Percentiles rank a stretch among this genome's conserved stretches.
Evolutionary conservation across 257 asterid genomes (phyloP).

Genomic region (Capsicum rhomboideum): DNA sequence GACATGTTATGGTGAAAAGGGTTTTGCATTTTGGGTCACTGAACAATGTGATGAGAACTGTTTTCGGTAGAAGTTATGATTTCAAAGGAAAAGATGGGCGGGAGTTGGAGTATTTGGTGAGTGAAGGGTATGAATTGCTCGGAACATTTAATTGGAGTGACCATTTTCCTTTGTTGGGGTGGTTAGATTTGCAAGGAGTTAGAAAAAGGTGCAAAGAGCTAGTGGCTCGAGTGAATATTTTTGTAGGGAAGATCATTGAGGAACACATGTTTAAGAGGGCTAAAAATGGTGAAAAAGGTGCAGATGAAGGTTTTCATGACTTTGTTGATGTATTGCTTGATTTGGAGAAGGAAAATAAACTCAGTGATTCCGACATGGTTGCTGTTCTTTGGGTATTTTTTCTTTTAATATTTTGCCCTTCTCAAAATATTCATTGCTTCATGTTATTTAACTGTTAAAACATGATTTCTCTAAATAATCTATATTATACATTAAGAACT

Average conservation of each 20-base stretch:
- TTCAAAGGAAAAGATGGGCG: conserved; percentile 18
- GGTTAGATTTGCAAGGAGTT: conserved; percentile 72
- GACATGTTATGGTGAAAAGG: conserved; percentile 30
- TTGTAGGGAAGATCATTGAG: conserved; percentile 50
- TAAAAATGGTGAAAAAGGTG: neutral
- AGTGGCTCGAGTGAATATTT: conserved; percentile 34
- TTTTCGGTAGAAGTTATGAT: conserved; percentile 50
- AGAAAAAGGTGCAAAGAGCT: conserved; percentile 47
- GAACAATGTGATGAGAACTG: conserved; percentile 72
- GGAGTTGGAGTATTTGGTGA: conserved; percentile 43
- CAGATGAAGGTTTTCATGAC: conserved; percentile 30
- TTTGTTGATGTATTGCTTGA: conserved; percentile 73
- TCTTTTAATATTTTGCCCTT: neutral
- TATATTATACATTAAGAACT: neutral
- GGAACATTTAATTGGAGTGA: conserved; percentile 75
- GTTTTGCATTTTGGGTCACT: conserved; percentile 50
- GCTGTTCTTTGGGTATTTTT: conserved; percentile 80
- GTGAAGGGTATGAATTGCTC: conserved; percentile 63
- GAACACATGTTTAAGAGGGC: conserved; percentile 45
- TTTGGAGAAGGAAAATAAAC: conserved; percentile 47
- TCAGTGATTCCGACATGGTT: conserved; percentile 60
- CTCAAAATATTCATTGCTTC: neutral
- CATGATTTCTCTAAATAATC: no score
- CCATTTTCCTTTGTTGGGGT: conserved; percentile 58
- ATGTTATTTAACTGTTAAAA: no score